Evolutionary conservation across 2,329 filamentous ascomycete species (phyloP).

Genomic region (Paecilomyces variotii): DNA sequence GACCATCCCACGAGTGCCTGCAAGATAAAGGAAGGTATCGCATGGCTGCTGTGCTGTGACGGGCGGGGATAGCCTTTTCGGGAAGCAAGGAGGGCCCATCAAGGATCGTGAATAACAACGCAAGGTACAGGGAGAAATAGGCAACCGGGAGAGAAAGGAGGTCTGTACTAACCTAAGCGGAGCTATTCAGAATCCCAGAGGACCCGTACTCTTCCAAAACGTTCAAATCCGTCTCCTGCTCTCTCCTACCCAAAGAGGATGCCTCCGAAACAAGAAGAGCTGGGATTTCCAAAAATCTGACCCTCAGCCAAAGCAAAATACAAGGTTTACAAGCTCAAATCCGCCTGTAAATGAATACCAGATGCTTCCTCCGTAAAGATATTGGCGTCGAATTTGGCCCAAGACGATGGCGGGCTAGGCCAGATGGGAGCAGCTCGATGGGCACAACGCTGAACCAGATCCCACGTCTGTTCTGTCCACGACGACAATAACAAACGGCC

Average conservation of each 20-base stretch:
- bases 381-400: not conserved
- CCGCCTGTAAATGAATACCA: not conserved
- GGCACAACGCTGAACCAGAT: not conserved
- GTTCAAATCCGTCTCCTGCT: not conserved
- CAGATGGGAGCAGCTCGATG: not conserved
- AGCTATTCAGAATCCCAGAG: conserved; percentile 4
- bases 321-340: not conserved
- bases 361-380: not conserved
- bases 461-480: not conserved
- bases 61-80: not conserved
- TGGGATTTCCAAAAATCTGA: not conserved
- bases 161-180: conserved; percentile 23
- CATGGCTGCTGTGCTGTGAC: conserved; percentile 15
- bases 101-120: conserved; percentile 16
- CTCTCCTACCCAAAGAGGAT: not conserved
- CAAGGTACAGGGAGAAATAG: conserved; percentile 22
- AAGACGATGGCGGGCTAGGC: not conserved
- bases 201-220: not conserved
- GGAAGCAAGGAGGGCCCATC: conserved; percentile 8
- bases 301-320: not conserved
- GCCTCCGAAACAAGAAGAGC: not conserved
- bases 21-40: not conserved
- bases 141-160: not conserved
- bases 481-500: not conserved
- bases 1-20: not conserved